These are phyloP conservation scores for Mortierella sp. DNA, from an alignment of 371 early-diverging fungal genomes.

Conservation along the genomic window DNA sequence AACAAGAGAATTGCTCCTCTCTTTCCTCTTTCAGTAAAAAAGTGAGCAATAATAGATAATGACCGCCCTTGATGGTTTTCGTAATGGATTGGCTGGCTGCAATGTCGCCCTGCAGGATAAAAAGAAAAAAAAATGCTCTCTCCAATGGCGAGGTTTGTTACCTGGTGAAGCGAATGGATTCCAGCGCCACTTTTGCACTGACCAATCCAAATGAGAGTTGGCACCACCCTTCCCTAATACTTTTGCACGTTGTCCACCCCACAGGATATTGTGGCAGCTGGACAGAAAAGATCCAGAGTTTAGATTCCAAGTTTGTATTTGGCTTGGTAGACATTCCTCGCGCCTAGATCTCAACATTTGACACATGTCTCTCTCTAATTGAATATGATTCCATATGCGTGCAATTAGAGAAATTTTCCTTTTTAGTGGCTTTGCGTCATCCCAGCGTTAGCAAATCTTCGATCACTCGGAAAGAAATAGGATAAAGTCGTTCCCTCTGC, in stretches of 20 bases:
- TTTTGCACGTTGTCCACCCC: background rate
- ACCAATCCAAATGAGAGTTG: background rate
- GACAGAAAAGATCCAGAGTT: background rate
- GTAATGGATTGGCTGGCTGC: background rate
- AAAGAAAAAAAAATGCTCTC: background rate
- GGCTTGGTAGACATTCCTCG: too few relatives aligned
- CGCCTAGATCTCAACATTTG: too few relatives aligned
- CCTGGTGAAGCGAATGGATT: background rate
- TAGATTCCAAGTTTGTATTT: too few relatives aligned
- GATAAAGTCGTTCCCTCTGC: too few relatives aligned
- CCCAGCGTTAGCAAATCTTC: too few relatives aligned
- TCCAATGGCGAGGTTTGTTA: background rate
- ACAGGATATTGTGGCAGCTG: background rate
- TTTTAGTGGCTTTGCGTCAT: too few relatives aligned
- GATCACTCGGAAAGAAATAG: too few relatives aligned
- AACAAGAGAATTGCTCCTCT: background rate
- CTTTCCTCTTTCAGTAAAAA: background rate
- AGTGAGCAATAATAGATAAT: too few relatives aligned
- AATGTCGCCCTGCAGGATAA: background rate
- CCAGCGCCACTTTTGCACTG: background rate
- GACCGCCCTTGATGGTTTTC: too few relatives aligned
- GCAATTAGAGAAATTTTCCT: too few relatives aligned
- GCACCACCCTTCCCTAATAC: background rate
- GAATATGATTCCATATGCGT: too few relatives aligned
- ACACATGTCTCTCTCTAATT: too few relatives aligned